Evolutionary conservation across 2,329 filamentous ascomycete genomes (phyloP).

Genomic region (Trichothecium roseum): DNA sequence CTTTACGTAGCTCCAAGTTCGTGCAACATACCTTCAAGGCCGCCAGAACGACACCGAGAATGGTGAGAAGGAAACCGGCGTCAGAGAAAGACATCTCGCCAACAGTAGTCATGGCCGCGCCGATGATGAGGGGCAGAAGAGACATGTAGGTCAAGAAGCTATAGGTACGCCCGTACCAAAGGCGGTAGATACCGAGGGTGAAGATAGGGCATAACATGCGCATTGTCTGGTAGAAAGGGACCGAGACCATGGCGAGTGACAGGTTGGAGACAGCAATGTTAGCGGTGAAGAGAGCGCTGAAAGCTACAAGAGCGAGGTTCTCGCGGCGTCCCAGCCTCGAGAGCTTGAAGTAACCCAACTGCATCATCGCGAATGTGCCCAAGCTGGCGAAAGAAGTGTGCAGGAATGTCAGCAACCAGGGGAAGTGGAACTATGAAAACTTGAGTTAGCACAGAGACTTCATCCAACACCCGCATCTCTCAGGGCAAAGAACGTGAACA

Average conservation of each 20-base stretch:
- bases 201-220: slow-evolving; percentile 52
- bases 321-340: slow-evolving; percentile 41
- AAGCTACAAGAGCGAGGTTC: slow-evolving; percentile 43
- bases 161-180: slow-evolving; percentile 45
- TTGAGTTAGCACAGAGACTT: too few species aligned
- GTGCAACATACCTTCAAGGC: slow-evolving; percentile 36
- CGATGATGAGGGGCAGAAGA: slow-evolving; percentile 48
- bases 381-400: slow-evolving; percentile 46
- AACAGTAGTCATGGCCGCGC: slow-evolving; percentile 48
- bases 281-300: slow-evolving; percentile 51
- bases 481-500: too few species aligned
- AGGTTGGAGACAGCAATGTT: slow-evolving; percentile 57
- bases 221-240: slow-evolving; percentile 57
- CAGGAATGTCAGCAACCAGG: slow-evolving; percentile 49
- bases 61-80: slow-evolving; percentile 43
- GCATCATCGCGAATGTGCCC: slow-evolving; percentile 43
- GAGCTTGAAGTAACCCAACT: slow-evolving; percentile 40
- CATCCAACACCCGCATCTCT: too few species aligned
- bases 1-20: background rate
- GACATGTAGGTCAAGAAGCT: slow-evolving; percentile 46
- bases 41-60: slow-evolving; percentile 42
- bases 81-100: slow-evolving; percentile 55
- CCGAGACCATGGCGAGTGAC: slow-evolving; percentile 50
- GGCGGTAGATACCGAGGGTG: slow-evolving; percentile 49
- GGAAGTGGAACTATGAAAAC: slow-evolving; percentile 39